These are phyloP conservation scores for Melampsora americana DNA, from an alignment of 1,284 basidiomycete species.

Conservation along the genomic window DNA sequence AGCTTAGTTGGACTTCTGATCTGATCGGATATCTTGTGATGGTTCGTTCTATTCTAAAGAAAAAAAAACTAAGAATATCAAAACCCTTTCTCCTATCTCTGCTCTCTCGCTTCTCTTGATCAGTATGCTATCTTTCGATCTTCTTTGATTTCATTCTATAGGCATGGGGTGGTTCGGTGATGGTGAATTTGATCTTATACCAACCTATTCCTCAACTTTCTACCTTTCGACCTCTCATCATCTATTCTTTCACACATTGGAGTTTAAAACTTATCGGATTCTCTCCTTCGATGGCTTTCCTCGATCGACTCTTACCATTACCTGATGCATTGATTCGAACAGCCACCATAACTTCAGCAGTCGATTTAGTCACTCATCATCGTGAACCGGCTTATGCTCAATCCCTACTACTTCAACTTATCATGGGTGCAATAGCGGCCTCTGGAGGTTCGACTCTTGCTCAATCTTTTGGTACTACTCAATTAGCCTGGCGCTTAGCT, in stretches of 20 bases:
- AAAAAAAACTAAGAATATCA: background rate
- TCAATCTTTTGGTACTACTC: conserved; percentile 27
- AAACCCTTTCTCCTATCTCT: too few relatives aligned
- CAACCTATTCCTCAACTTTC: conserved; percentile 30
- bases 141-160: background rate
- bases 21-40: conserved; percentile 32
- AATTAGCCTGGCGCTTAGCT: conserved; percentile 19
- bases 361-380: conserved; percentile 12
- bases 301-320: conserved; percentile 17
- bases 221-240: conserved; percentile 15
- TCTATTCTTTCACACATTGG: conserved; percentile 17
- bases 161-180: conserved; percentile 41
- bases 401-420: conserved; percentile 22
- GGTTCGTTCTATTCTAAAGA: conserved; percentile 14
- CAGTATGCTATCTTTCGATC: background rate
- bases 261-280: background rate
- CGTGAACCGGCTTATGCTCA: background rate
- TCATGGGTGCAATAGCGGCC: conserved; percentile 31
- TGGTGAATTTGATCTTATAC: conserved; percentile 13
- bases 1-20: conserved; percentile 11
- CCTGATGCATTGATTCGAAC: conserved; percentile 34
- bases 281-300: background rate
- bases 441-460: conserved; percentile 21
- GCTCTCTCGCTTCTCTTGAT: too few relatives aligned
- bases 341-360: conserved; percentile 21